Evolutionary conservation across 2,329 filamentous ascomycete species (phyloP).

Genomic region (Aspergillus pseudonomiae): DNA sequence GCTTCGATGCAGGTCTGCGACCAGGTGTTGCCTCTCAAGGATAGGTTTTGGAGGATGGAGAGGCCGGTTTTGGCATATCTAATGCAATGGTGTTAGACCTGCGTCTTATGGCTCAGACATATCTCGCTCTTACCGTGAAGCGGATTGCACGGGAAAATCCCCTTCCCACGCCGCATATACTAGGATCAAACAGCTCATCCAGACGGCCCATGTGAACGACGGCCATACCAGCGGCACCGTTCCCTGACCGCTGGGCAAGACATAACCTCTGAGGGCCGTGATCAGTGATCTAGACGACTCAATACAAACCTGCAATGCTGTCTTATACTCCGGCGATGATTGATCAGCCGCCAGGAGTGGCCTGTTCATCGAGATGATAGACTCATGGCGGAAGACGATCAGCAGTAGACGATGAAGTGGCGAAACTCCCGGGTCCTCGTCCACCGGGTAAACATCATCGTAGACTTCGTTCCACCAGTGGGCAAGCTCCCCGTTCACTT

Average conservation of each 20-base stretch:
- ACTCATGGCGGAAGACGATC: conserved; percentile 52
- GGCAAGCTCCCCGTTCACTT: conserved; percentile 53
- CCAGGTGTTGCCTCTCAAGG: conserved; percentile 40
- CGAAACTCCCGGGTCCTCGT: conserved; percentile 17
- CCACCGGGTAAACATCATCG: conserved; percentile 49
- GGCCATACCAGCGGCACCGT: conserved; percentile 50
- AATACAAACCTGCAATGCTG: conserved; percentile 56
- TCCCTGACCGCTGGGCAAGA: conserved; percentile 13
- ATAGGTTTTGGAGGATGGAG: conserved; percentile 36
- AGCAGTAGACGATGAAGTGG: conserved; percentile 48
- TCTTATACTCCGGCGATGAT: conserved; percentile 49
- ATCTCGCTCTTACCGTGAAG: conserved; percentile 14
- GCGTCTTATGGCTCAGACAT: neutral
- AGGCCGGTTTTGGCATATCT: conserved; percentile 43
- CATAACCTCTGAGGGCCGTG: conserved; percentile 40
- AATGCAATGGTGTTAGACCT: neutral
- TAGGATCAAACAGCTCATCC: conserved; percentile 58
- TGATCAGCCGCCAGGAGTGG: conserved; percentile 53
- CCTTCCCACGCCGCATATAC: conserved; percentile 54
- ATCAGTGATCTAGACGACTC: conserved; percentile 54
- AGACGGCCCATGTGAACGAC: conserved; percentile 57
- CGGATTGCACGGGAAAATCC: conserved; percentile 39
- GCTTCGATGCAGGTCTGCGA: conserved; percentile 44
- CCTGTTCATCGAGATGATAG: conserved; percentile 55
- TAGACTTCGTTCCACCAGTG: conserved; percentile 60